Conservation (phyloP, 176 grass and related monocot species). For the Otatea glauca region DNA sequence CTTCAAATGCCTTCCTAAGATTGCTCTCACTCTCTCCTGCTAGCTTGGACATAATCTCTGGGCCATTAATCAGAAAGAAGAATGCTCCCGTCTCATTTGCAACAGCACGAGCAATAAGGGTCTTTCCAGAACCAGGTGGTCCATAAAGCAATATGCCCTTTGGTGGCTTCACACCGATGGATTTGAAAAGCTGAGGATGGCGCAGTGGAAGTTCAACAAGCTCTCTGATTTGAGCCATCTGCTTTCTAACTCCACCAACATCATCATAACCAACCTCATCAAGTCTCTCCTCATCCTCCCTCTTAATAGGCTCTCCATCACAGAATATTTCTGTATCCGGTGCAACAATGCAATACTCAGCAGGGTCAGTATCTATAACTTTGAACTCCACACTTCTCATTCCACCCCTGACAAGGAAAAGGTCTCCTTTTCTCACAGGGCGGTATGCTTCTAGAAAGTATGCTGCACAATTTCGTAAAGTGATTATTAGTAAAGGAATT, state of each 20-base stretch:
- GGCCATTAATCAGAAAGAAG: slow-evolving; percentile 87
- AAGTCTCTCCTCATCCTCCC: slow-evolving; percentile 85
- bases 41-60: slow-evolving; percentile 86
- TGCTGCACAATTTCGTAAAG: slow-evolving; percentile 53
- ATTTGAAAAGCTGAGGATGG: slow-evolving; percentile 83
- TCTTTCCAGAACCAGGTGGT: slow-evolving; percentile 85
- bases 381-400: slow-evolving; percentile 91
- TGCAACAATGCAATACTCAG: slow-evolving; percentile 82
- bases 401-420: slow-evolving; percentile 84
- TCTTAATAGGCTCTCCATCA: slow-evolving; percentile 78
- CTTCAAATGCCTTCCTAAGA: slow-evolving; percentile 85
- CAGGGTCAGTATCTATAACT: slow-evolving; percentile 75
- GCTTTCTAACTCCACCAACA: slow-evolving; percentile 82
- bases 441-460: slow-evolving; percentile 84
- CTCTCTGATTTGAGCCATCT: slow-evolving; percentile 89
- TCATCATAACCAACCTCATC: slow-evolving; percentile 90
- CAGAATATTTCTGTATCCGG: slow-evolving; percentile 87
- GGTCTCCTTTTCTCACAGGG: slow-evolving; percentile 73
- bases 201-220: slow-evolving; percentile 81
- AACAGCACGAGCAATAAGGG: slow-evolving; percentile 76
- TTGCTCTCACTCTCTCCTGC: slow-evolving; percentile 89
- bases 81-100: slow-evolving; percentile 91
- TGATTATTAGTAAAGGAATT: neutral
- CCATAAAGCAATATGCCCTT: slow-evolving; percentile 77
- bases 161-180: slow-evolving; percentile 84